Evolutionary conservation across 768 basidiomycete genomes (phyloP).

Genomic region (Holtermannia corniformis): DNA sequence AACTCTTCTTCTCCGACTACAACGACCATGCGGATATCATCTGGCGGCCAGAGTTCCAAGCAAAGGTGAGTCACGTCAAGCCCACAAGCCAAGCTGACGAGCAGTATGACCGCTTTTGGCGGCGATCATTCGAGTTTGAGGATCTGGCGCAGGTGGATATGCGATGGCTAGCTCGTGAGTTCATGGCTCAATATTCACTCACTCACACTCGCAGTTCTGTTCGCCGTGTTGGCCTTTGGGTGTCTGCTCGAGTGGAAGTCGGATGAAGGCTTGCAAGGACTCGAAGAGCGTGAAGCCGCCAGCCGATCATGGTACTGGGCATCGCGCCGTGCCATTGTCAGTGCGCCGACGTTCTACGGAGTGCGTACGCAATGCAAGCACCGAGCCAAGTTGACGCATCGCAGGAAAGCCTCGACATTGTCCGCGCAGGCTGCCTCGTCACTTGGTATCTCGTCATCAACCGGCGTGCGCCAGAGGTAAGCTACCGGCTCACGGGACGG

Average conservation of each 20-base stretch:
- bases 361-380: too few species aligned
- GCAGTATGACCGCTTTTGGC: constrained; percentile 21
- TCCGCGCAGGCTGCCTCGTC: background rate
- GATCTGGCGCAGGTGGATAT: constrained; percentile 13
- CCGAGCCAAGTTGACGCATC: too few species aligned
- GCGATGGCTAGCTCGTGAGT: constrained; percentile 8
- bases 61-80: constrained; percentile 11
- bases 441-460: background rate
- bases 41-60: background rate
- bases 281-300: constrained; percentile 12
- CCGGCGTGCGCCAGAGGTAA: background rate
- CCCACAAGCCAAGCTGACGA: constrained; percentile 15
- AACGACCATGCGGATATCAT: background rate
- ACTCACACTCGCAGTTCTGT: constrained; percentile 3
- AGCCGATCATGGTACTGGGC: constrained; percentile 20
- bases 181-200: background rate
- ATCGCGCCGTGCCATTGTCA: constrained; percentile 13
- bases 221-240: constrained; percentile 21
- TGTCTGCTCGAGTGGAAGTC: constrained; percentile 11
- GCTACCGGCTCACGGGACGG: background rate
- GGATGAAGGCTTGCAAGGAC: background rate
- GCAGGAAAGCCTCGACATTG: background rate
- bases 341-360: constrained; percentile 20
- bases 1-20: background rate
- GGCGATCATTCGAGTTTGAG: constrained; percentile 5